phyloP scores from a whole-genome alignment of 441 rosid species.

The Populus trichocarpa region DNA sequence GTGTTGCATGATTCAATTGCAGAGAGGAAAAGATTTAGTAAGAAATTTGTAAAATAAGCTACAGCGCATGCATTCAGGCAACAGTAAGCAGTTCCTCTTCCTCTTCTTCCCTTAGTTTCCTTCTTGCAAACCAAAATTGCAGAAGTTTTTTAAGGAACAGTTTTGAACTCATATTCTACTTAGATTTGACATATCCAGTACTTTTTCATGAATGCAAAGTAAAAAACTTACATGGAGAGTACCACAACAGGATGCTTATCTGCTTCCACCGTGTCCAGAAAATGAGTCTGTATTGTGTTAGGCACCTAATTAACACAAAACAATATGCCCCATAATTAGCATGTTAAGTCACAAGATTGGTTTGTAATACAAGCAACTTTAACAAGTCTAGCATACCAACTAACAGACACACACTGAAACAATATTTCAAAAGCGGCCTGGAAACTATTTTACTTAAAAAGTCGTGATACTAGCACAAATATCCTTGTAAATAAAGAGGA shows the following conservation, averaged over 20 bases:
- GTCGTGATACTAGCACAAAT: neutral
- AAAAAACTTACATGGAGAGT: constrained; percentile 60
- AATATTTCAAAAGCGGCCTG: neutral
- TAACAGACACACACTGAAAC: neutral
- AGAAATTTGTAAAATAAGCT: neutral
- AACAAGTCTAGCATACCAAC: neutral
- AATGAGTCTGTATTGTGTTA: constrained; percentile 64
- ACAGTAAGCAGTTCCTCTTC: neutral
- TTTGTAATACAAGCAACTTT: constrained; percentile 7
- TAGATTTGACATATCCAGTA: neutral
- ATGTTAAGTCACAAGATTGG: neutral
- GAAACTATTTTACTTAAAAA: neutral
- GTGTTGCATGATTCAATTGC: neutral
- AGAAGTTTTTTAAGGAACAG: neutral
- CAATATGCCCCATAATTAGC: constrained; percentile 14
- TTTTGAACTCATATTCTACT: neutral
- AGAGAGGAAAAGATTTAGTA: neutral
- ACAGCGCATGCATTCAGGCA: neutral
- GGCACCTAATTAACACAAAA: constrained; percentile 66
- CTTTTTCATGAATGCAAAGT: neutral
- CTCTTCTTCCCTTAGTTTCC: neutral
- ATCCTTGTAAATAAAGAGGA: neutral
- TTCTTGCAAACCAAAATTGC: neutral
- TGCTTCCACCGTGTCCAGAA: constrained; percentile 54
- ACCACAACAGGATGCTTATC: constrained; percentile 77